phyloP scores from a whole-genome alignment of 2,329 filamentous ascomycete genomes.

The Sporothrix dimorphospora region DNA sequence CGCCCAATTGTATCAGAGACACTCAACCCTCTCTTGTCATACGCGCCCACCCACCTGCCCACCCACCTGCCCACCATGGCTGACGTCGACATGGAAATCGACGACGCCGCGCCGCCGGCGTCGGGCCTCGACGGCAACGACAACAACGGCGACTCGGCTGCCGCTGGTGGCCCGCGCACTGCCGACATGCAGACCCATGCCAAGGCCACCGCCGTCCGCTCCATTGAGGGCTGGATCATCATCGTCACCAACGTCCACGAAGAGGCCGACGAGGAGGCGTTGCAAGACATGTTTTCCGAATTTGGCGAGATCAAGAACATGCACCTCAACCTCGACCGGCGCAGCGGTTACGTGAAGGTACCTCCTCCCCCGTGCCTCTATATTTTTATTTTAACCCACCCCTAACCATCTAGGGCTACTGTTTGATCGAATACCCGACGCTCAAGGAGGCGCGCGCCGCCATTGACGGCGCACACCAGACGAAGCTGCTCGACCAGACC shows the following conservation, averaged over 20 bases:
- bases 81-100: constrained; percentile 46
- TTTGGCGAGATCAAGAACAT: constrained; percentile 87
- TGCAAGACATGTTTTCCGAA: constrained; percentile 81
- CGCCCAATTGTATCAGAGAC: not conserved
- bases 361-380: constrained; percentile 28
- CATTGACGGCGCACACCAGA: constrained; percentile 76
- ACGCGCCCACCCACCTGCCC: too few species aligned
- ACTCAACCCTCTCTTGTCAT: not conserved
- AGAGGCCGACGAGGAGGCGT: constrained; percentile 80
- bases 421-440: constrained; percentile 81
- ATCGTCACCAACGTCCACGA: constrained; percentile 87
- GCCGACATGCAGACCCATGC: constrained; percentile 71
- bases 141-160: constrained; percentile 39
- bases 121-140: constrained; percentile 1
- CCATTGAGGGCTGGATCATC: constrained; percentile 88
- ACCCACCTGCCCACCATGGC: constrained; percentile 30
- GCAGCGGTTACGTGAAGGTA: constrained; percentile 87
- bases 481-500: constrained; percentile 80
- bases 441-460: constrained; percentile 79
- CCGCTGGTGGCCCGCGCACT: constrained; percentile 25
- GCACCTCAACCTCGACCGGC: constrained; percentile 78
- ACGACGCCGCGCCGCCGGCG: constrained; percentile 22
- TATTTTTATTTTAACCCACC: not conserved
- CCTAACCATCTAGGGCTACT: constrained; percentile 66
- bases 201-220: constrained; percentile 79